Conservation (phyloP, 1,139 yeast species). For the Pneumocystis sp. region DNA sequence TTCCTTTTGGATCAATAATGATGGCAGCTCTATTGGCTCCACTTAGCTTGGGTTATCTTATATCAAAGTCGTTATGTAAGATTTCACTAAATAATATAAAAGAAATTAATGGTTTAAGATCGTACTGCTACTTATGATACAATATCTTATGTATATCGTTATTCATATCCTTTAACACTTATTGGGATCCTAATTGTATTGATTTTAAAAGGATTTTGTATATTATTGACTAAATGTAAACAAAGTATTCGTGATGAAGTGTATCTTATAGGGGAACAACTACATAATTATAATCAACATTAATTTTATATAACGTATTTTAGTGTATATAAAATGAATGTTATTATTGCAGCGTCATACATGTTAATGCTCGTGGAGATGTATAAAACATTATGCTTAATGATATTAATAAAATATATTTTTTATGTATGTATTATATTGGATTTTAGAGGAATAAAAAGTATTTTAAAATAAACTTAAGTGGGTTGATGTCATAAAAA, state of each 20-base stretch:
- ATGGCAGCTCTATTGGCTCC: conserved; percentile 6
- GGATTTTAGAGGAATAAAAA: neutral
- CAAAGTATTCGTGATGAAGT: conserved; percentile 22
- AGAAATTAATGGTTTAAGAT: conserved; percentile 12
- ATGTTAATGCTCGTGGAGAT: neutral
- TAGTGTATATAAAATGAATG: neutral
- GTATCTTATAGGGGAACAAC: conserved; percentile 24
- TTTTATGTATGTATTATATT: neutral
- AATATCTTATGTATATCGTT: conserved; percentile 9
- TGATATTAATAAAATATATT: neutral
- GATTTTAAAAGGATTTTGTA: conserved; percentile 4
- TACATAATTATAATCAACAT: conserved; percentile 19
- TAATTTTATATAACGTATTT: neutral
- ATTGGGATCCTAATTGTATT: conserved; percentile 2
- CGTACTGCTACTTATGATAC: conserved; percentile 10
- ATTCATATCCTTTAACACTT: conserved; percentile 11
- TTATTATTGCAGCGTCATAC: neutral
- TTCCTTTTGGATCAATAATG: conserved; percentile 4
- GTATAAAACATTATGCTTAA: neutral
- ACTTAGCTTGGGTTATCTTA: conserved; percentile 5
- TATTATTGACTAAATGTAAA: conserved; percentile 16
- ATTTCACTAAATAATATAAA: conserved; percentile 8
- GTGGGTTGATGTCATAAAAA: neutral
- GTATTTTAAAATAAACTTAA: neutral
- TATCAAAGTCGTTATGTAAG: conserved; percentile 5